phyloP scores from a whole-genome alignment of 495 filamentous ascomycete genomes.

The Barbatosphaeria neglecta region DNA sequence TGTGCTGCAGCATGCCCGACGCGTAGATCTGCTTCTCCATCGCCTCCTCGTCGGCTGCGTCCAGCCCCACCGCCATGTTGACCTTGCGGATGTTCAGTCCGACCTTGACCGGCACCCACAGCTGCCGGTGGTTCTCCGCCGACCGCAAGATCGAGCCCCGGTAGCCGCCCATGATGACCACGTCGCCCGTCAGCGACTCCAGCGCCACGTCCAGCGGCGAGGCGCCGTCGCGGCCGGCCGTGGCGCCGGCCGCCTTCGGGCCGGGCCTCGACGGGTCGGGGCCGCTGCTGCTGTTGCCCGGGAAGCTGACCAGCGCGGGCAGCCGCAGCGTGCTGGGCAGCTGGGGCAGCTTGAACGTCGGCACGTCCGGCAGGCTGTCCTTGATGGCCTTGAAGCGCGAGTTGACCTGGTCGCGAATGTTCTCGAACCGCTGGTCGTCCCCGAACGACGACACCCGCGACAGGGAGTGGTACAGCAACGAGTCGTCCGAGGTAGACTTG shows the following conservation, averaged over 20 bases:
- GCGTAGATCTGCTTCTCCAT: slow-evolving; percentile 74
- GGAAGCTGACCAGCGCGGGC: slow-evolving; percentile 16
- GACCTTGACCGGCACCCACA: slow-evolving; percentile 93
- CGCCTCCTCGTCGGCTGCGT: slow-evolving; percentile 72
- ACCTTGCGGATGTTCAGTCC: slow-evolving; percentile 87
- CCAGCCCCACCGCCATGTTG: slow-evolving; percentile 77
- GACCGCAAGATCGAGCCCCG: slow-evolving; percentile 80
- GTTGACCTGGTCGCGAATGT: slow-evolving; percentile 71
- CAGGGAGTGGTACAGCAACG: slow-evolving; percentile 52
- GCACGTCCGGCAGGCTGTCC: slow-evolving; percentile 68
- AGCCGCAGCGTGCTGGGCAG: slow-evolving; percentile 39
- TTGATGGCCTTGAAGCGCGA: slow-evolving; percentile 83
- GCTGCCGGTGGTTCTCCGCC: slow-evolving; percentile 66
- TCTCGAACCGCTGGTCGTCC: slow-evolving; percentile 71
- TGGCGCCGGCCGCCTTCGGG: slow-evolving; percentile 3
- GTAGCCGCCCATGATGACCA: slow-evolving; percentile 86
- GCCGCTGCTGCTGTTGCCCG: slow-evolving; percentile 14
- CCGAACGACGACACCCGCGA: slow-evolving; percentile 75
- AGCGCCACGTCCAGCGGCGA: slow-evolving; percentile 51
- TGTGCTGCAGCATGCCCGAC: slow-evolving; percentile 76
- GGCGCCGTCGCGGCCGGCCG: slow-evolving; percentile 13
- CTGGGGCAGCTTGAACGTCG: slow-evolving; percentile 57
- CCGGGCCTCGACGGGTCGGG: not conserved
- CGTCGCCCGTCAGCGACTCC: slow-evolving; percentile 63
- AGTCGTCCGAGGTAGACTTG: slow-evolving; percentile 63